Base-by-base conservation (phyloP, 371 early-diverging fungal species). In the Mortierella sp. region DNA sequence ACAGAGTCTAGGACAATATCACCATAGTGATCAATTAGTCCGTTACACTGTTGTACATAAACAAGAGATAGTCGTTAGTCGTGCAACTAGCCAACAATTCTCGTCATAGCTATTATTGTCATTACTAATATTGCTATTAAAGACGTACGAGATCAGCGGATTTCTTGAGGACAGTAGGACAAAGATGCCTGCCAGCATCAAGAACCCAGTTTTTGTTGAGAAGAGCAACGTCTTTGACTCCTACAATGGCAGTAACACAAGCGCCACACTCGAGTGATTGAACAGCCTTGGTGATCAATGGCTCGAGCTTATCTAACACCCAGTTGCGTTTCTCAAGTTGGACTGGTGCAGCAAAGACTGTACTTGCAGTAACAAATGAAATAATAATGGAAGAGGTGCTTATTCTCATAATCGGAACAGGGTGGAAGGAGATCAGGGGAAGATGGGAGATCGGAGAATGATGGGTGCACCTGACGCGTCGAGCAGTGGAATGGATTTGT, bases 141-240 rank as follows among this genome's bases (percentile, higher is more conserved):
- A 5, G 4, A 68, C 76, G 43, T 72, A 81, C 82, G 21, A 81
- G 69, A 45, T 75, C 76, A 4, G 69, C 55, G 5, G 68, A 62
- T 50, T 48, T 24, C 63, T 69, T 69, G 69, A 61, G 36, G 24
- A 69, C 19, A 2, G 60, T 55, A 2, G 68, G 70, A 52, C 74
- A 74, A 15, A 74, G 50, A 0, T 60, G 47, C 8, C 52, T 72
- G 28, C 38, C 70, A 16, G 73, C 72, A 61, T 50, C 53, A 22
- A 73, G n/a, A n/a, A 67, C 78, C 78, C 73, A 77, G 57, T 57
- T 43, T 53, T 69, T 69, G 55, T 73, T 77, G 58, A 79, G 22
- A 3, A 52, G 24, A 4, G 80, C 71, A 10, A 68, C 38, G 21
- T 67, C 68, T 38, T 65, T 71, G 57, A 38, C 63, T 1, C 69